Base-by-base conservation (phyloP, 1,139 yeast genomes). In the Candida mesenterica region DNA sequence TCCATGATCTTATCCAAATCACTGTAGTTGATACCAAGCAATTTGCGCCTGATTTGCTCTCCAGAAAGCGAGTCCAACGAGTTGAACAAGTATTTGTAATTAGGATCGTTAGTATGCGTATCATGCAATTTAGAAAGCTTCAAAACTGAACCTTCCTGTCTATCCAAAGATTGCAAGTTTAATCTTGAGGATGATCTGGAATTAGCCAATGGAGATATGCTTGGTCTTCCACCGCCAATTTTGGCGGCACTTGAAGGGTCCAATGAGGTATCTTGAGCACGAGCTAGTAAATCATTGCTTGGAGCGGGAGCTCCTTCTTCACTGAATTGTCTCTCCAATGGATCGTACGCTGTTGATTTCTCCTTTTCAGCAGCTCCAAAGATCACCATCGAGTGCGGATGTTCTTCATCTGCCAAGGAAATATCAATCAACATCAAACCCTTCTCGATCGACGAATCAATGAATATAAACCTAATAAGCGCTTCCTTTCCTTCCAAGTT, bases 401-500 rank as follows among this genome's bases (percentile, higher is more conserved):
- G 41, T 24, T 35, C 45, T 7, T 46, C 52, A 4, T 42, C 49
- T n/a, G 54, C 54, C 28, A 66, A 56, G 1, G 65, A 60, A 18
- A 53, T 53, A 44, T 68, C 75, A 41, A 82, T 63, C 44, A 83
- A 59, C 41, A 71, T 68, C 28, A 82, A 52, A 1, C 86, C 87
- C 47, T 78, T 79, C 45, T 80, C 84, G 36, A 84, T 69, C 8
- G 89, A 77, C 7, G 83, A 76, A 55, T 83, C 89, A 37, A 83
- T 68, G 42, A 79, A 74, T 40, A 86, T 78, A 43, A 83, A 73
- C 45, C 88, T 66, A 25, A 84, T 70, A 36, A 84, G 62, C 0
- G 87, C 78, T 50, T 83, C 94, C 49, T 83, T 83, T 8, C 90
- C 92, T 46, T 82, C 84, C 3, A 78, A 50, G 39, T 68, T 77